Evolutionary conservation across 257 asterid genomes (phyloP).

Genomic region (Nyctanthes arbortristis): DNA sequence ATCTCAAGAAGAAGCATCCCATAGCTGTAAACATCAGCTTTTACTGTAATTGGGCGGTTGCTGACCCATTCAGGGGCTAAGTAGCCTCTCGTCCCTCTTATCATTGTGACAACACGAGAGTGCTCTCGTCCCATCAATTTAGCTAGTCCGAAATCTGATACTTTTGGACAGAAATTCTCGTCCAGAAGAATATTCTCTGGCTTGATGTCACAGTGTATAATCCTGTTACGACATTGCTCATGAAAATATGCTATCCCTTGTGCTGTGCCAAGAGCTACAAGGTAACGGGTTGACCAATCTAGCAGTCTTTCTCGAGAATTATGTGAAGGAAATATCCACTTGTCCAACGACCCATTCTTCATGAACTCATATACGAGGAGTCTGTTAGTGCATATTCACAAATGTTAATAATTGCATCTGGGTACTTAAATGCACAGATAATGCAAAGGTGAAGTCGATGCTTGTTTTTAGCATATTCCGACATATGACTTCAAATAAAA

Average conservation of each 20-base stretch:
- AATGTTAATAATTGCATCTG: not conserved
- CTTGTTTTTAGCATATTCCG: constrained; percentile 1
- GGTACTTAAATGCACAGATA: not conserved
- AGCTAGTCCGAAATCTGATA: constrained; percentile 92
- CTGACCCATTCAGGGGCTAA: constrained; percentile 92
- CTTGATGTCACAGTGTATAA: constrained; percentile 89
- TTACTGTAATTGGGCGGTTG: constrained; percentile 83
- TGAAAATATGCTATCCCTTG: constrained; percentile 91
- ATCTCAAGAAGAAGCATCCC: constrained; percentile 92
- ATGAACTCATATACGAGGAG: constrained; percentile 90
- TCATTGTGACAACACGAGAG: constrained; percentile 80
- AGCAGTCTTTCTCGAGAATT: constrained; percentile 41
- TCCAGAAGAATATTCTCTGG: constrained; percentile 89
- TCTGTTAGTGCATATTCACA: constrained; percentile 41
- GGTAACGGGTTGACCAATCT: constrained; percentile 75
- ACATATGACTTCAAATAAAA: not conserved
- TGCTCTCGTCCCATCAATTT: constrained; percentile 95
- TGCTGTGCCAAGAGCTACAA: constrained; percentile 78
- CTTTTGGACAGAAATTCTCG: constrained; percentile 81
- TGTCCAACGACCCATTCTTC: constrained; percentile 87
- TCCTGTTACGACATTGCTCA: constrained; percentile 87
- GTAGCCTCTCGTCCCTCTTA: constrained; percentile 87
- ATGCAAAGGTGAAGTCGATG: not conserved
- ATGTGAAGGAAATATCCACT: constrained; percentile 76
- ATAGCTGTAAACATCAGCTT: constrained; percentile 89